These are phyloP conservation scores for Lagerstroemia speciosa DNA, from an alignment of 345 rosid species.

Conservation along the genomic window DNA sequence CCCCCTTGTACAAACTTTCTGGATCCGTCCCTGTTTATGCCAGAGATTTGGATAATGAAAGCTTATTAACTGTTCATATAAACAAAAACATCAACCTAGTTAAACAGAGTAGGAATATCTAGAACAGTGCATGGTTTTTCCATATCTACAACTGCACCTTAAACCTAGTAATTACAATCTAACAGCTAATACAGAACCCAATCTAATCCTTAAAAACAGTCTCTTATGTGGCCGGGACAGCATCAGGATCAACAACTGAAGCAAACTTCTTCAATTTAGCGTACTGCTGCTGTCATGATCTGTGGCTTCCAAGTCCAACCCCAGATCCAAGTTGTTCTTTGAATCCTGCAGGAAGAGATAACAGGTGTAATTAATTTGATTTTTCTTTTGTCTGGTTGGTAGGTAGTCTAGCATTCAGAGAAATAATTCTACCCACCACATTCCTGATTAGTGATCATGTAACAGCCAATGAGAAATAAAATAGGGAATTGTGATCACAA, in stretches of 20 bases:
- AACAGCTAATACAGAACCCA: not conserved
- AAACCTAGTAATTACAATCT: not conserved
- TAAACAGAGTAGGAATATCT: not conserved
- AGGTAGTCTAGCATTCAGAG: not conserved
- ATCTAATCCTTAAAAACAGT: not conserved
- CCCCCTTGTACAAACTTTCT: no score
- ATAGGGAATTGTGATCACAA: not conserved
- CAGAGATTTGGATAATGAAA: no score
- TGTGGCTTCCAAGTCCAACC: conserved; percentile 4
- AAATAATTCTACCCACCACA: no score
- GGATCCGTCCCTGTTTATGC: no score
- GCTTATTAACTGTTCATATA: not conserved
- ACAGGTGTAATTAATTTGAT: not conserved
- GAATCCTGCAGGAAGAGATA: conserved; percentile 4
- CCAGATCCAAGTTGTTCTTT: conserved; percentile 3
- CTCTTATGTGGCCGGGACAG: not conserved
- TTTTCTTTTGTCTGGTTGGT: no score
- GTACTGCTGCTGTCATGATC: not conserved
- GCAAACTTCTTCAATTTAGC: not conserved
- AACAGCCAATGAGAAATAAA: no score
- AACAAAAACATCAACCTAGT: not conserved
- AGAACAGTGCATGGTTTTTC: not conserved
- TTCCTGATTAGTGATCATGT: no score
- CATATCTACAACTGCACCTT: not conserved
- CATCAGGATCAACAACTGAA: not conserved